phyloP scores from a whole-genome alignment of 352 stramenopile species.

The Globisporangium barbulae region DNA sequence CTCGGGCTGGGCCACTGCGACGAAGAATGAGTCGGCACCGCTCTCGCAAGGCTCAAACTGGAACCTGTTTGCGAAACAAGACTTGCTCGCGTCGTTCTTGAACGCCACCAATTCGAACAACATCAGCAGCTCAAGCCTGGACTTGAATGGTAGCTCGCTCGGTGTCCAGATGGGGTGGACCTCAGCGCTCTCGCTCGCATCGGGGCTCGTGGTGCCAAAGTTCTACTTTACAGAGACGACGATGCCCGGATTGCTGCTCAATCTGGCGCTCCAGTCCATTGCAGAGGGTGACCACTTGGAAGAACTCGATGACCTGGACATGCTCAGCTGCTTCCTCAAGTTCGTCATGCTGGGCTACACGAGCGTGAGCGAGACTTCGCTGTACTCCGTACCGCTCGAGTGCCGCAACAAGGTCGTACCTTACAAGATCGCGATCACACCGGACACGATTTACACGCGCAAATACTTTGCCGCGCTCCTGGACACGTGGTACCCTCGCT shows the following conservation, averaged over 20 bases:
- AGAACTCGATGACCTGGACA: constrained; percentile 33
- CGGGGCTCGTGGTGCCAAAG: constrained; percentile 32
- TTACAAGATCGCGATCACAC: constrained; percentile 73
- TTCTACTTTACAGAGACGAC: constrained; percentile 74
- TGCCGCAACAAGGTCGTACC: constrained; percentile 56
- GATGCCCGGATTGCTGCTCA: constrained; percentile 56
- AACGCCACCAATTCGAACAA: constrained; percentile 13
- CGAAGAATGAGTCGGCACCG: constrained; percentile 30
- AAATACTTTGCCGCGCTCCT: constrained; percentile 48
- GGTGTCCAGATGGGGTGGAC: constrained; percentile 16
- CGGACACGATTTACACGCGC: constrained; percentile 65
- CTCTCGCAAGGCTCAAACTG: constrained; percentile 30
- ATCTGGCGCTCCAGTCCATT: constrained; percentile 42
- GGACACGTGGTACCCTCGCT: constrained; percentile 56
- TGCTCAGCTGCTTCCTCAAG: constrained; percentile 42
- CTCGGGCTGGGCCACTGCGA: constrained; percentile 38
- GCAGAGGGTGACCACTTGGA: constrained; percentile 42
- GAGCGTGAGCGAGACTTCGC: constrained; percentile 29
- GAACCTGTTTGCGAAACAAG: constrained; percentile 36
- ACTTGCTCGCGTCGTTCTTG: constrained; percentile 24
- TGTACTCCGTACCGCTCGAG: constrained; percentile 38
- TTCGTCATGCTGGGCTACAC: constrained; percentile 52
- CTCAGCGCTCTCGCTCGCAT: constrained; percentile 29
- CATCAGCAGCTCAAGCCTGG: background rate
- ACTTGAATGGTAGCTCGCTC: background rate